Percentiles rank a stretch among this genome's conserved stretches.
phyloP scores from a whole-genome alignment of 805 yeast genomes.

The Blastobotrys terrestris region DNA sequence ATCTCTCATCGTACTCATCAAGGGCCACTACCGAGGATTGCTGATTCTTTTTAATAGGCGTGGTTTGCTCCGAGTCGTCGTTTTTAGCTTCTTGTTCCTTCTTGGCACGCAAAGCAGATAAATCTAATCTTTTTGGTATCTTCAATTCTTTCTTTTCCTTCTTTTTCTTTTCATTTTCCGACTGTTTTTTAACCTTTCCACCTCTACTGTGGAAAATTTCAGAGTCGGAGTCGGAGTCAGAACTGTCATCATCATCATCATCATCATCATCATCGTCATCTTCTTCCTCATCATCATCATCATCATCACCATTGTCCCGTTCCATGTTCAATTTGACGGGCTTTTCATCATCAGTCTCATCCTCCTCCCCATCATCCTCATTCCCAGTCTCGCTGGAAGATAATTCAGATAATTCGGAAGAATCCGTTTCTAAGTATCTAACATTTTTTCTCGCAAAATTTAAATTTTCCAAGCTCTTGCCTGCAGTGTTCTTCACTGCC shows the following conservation, averaged over 20 bases:
- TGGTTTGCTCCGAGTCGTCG: slow-evolving; percentile 35
- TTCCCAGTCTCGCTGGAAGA: background rate
- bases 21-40: slow-evolving; percentile 14
- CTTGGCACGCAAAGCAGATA: slow-evolving; percentile 10
- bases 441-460: slow-evolving; percentile 1
- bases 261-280: slow-evolving; percentile 37
- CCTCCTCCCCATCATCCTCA: slow-evolving; percentile 3
- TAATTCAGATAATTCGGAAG: slow-evolving; percentile 4
- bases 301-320: slow-evolving; percentile 31
- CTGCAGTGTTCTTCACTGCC: slow-evolving; percentile 6
- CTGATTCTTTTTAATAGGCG: slow-evolving; percentile 31
- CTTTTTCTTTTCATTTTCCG: slow-evolving; percentile 3
- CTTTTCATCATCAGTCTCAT: slow-evolving; percentile 3
- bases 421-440: slow-evolving; percentile 5
- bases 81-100: background rate
- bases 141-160: slow-evolving; percentile 3
- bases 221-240: slow-evolving; percentile 13
- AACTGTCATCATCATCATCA: slow-evolving; percentile 33
- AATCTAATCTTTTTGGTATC: slow-evolving; percentile 18
- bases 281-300: slow-evolving; percentile 34
- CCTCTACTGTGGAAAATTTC: background rate
- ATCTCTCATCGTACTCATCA: slow-evolving; percentile 37
- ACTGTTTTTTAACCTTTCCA: background rate
- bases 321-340: slow-evolving; percentile 20
- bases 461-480: slow-evolving; percentile 13